Evolutionary conservation across 2,329 filamentous ascomycete species (phyloP).

Genomic region (Sporothrix inflata): DNA sequence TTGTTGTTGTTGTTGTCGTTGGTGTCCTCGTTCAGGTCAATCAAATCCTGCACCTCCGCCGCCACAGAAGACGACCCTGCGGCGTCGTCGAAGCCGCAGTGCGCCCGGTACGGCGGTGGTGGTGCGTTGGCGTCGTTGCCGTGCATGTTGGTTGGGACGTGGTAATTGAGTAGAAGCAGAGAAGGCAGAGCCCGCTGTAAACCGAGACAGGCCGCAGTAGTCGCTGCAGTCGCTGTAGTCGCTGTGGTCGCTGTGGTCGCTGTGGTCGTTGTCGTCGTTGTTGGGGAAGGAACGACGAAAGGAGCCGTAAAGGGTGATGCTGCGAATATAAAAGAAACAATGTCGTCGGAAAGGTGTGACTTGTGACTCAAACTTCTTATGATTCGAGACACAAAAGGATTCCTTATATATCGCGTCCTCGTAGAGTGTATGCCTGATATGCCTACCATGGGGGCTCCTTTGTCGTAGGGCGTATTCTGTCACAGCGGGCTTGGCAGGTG

Average conservation of each 20-base stretch:
- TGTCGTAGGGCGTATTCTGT: neutral
- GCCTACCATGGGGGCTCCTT: neutral
- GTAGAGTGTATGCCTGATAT: neutral
- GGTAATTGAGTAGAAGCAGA: too few relatives aligned
- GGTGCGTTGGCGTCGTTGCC: neutral
- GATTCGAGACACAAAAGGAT: neutral
- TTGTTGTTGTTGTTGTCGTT: neutral
- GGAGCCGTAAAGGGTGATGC: neutral
- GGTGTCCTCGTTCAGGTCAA: neutral
- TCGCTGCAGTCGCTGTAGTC: neutral
- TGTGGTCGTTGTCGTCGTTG: neutral
- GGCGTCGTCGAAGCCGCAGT: neutral
- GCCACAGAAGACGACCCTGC: neutral
- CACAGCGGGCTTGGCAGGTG: neutral
- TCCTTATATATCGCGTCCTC: neutral
- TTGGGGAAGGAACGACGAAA: neutral
- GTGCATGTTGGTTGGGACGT: neutral
- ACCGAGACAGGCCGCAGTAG: neutral
- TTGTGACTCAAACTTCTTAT: neutral
- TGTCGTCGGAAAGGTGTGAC: neutral
- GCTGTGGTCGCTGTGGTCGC: neutral
- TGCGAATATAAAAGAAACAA: neutral
- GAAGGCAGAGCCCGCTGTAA: neutral
- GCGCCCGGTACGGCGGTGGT: conserved; percentile 9
- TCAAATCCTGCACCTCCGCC: neutral